These are phyloP conservation scores for Suhomyces anneliseae DNA, from an alignment of 1,139 yeast species.

Conservation along the genomic window DNA sequence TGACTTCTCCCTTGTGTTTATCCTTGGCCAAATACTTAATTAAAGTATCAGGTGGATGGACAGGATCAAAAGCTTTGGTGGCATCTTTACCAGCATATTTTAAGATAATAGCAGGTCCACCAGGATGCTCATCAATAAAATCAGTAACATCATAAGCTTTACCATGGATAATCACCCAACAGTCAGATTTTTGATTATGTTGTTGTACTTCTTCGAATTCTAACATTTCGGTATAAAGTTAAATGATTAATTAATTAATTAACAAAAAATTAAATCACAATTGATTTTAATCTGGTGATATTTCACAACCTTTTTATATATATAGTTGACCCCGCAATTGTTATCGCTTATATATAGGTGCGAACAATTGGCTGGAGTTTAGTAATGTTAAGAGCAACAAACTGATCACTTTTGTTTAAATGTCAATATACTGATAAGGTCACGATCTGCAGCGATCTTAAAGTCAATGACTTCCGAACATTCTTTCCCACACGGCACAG, in stretches of 20 bases:
- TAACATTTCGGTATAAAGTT: constrained; percentile 14
- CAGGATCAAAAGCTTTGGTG: constrained; percentile 64
- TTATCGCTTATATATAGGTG: not conserved
- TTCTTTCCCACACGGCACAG: no score
- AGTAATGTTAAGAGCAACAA: not conserved
- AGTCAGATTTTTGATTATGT: constrained; percentile 43
- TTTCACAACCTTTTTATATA: not conserved
- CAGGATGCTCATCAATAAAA: constrained; percentile 53
- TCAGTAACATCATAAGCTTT: constrained; percentile 53
- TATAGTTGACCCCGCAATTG: constrained; percentile 4
- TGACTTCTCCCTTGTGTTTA: constrained; percentile 37
- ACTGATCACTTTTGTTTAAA: no score
- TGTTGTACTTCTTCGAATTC: constrained; percentile 34
- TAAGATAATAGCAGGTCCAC: constrained; percentile 52
- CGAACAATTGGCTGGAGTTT: not conserved
- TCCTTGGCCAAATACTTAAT: constrained; percentile 40
- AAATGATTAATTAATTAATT: not conserved
- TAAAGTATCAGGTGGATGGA: constrained; percentile 82
- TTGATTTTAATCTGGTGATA: not conserved
- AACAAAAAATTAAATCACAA: not conserved
- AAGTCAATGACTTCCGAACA: no score
- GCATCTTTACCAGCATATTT: constrained; percentile 61
- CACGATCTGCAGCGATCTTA: no score
- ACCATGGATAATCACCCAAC: constrained; percentile 57
- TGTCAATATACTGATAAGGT: no score